Percentiles rank a stretch among this genome's conserved stretches.
phyloP scores from a whole-genome alignment of 1,284 basidiomycete genomes.

The Coniferiporia weirii region DNA sequence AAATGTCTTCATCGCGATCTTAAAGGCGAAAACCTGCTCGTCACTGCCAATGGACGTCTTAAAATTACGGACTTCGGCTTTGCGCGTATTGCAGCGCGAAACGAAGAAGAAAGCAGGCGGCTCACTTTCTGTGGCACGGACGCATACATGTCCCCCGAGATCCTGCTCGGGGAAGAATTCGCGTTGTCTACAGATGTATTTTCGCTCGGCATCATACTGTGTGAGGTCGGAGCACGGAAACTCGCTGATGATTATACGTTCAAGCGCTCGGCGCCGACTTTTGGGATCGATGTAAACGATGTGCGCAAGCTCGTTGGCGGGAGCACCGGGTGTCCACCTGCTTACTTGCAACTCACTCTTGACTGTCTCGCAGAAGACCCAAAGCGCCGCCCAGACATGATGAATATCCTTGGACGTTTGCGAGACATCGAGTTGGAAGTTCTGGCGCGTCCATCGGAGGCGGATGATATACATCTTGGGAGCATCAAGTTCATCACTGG shows the following conservation, averaged over 20 bases:
- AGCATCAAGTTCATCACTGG: conserved; percentile 77
- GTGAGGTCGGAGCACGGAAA: conserved; percentile 83
- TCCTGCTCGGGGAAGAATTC: conserved; percentile 86
- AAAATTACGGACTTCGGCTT: conserved; percentile 98
- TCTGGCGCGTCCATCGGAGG: conserved; percentile 57
- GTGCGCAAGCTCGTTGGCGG: conserved; percentile 52
- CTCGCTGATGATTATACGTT: conserved; percentile 82
- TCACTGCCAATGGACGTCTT: conserved; percentile 88
- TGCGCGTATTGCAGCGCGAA: conserved; percentile 87
- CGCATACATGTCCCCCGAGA: conserved; percentile 92
- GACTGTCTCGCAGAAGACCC: conserved; percentile 77
- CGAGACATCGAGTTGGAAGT: conserved; percentile 79
- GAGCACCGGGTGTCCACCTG: conserved; percentile 73
- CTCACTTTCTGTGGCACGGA: conserved; percentile 97
- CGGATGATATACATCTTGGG: conserved; percentile 74
- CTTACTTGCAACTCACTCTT: conserved; percentile 73
- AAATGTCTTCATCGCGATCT: conserved; percentile 86
- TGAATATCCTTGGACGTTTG: conserved; percentile 70
- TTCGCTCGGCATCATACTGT: conserved; percentile 91
- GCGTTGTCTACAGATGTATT: conserved; percentile 93
- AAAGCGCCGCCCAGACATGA: conserved; percentile 66
- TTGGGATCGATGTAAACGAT: conserved; percentile 76
- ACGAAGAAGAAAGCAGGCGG: conserved; percentile 84
- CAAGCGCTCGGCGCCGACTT: conserved; percentile 72
- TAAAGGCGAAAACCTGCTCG: conserved; percentile 95